phyloP scores from a whole-genome alignment of 768 basidiomycete species.

The Naematelia encephala region DNA sequence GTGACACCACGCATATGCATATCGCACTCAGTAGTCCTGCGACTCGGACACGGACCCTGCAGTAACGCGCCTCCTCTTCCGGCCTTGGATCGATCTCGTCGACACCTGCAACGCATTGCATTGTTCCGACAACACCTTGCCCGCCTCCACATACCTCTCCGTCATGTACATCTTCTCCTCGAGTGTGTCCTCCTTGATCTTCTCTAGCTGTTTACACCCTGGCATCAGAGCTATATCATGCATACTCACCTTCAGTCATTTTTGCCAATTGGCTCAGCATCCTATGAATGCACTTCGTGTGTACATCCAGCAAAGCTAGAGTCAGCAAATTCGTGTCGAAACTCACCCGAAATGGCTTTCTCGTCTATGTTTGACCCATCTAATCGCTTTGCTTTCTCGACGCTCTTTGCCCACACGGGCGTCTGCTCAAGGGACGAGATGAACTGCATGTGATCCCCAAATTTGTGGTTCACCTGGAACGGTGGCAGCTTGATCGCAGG shows the following conservation, averaged over 20 bases:
- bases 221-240: not conserved
- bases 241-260: not conserved
- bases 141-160: constrained; percentile 11
- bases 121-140: constrained; percentile 4
- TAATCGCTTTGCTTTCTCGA: not conserved
- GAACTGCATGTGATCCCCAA: not conserved
- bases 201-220: not conserved
- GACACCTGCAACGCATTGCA: constrained; percentile 1
- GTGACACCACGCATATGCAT: not conserved
- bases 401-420: not conserved
- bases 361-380: not conserved
- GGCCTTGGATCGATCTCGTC: not conserved
- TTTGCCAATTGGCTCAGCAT: not conserved
- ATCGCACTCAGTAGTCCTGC: not conserved
- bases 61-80: not conserved
- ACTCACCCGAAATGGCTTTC: not conserved
- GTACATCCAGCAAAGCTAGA: not conserved
- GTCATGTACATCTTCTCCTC: constrained; percentile 9
- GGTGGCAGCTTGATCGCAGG: not conserved
- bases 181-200: constrained; percentile 10
- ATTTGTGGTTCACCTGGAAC: not conserved
- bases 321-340: not conserved
- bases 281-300: not conserved
- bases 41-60: not conserved
- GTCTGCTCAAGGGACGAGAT: not conserved